Evolutionary conservation across 352 stramenopile genomes (phyloP).

Genomic region (Globisporangium paddicum): DNA sequence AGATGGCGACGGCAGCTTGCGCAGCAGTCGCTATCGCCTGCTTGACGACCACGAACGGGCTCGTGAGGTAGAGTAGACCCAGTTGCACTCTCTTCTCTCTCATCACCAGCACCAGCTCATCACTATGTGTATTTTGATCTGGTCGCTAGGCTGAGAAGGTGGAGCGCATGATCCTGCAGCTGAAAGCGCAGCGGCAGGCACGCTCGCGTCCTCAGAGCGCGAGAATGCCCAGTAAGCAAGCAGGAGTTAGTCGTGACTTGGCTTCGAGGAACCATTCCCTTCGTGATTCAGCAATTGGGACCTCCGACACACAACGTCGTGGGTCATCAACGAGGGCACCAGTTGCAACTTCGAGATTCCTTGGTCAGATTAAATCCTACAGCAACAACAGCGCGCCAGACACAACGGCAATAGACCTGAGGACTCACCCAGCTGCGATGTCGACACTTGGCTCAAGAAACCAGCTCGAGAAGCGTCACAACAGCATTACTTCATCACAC

Average conservation of each 20-base stretch:
- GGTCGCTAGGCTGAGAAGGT: conserved; percentile 26
- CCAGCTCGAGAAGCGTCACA: background rate
- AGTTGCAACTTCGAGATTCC: background rate
- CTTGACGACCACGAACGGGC: conserved; percentile 33
- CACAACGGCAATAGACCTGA: background rate
- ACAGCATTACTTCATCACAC: background rate
- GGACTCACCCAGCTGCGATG: background rate
- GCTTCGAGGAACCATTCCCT: background rate
- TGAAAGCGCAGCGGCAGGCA: conserved; percentile 22
- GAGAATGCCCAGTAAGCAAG: background rate
- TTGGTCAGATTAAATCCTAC: background rate
- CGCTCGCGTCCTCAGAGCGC: background rate
- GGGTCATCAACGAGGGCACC: background rate
- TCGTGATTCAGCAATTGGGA: background rate
- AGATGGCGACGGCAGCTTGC: background rate
- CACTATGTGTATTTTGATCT: background rate
- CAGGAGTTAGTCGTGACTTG: background rate
- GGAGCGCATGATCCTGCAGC: conserved; percentile 37
- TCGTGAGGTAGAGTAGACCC: conserved; percentile 24
- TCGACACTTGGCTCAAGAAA: background rate
- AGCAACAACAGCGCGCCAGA: background rate
- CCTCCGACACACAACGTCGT: background rate
- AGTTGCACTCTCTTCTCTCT: background rate
- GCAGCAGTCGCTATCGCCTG: conserved; percentile 32
- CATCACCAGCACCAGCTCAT: background rate